A percentile compares a stretch with the other conserved stretches of the same genome.
phyloP scores from a whole-genome alignment of 2,329 filamentous ascomycete genomes.

The Cercospora sojina region DNA sequence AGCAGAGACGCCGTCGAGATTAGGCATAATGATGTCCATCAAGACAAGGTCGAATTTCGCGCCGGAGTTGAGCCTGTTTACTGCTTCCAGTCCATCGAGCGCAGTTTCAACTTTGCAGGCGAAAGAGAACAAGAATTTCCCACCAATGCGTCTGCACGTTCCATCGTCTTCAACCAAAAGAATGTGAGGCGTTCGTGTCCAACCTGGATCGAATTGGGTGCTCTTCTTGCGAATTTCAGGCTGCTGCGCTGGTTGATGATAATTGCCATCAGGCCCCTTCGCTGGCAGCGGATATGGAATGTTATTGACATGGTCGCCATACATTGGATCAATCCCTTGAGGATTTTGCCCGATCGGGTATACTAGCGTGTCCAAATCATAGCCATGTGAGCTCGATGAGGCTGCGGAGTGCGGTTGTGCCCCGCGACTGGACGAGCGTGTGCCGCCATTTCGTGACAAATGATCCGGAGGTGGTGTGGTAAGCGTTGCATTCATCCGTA shows the following conservation, averaged over 20 bases:
- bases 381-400: slow-evolving; percentile 54
- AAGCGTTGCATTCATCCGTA: slow-evolving; percentile 55
- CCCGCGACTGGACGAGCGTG: slow-evolving; percentile 47
- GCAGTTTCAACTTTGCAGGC: slow-evolving; percentile 63
- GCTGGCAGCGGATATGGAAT: slow-evolving; percentile 81
- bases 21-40: slow-evolving; percentile 84
- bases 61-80: slow-evolving; percentile 73
- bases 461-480: slow-evolving; percentile 59
- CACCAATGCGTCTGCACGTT: slow-evolving; percentile 65
- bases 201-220: slow-evolving; percentile 61
- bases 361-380: slow-evolving; percentile 69
- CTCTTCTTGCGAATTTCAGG: slow-evolving; percentile 61
- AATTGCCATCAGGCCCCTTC: slow-evolving; percentile 54
- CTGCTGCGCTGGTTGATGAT: slow-evolving; percentile 44
- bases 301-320: slow-evolving; percentile 89
- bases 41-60: slow-evolving; percentile 62
- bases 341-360: slow-evolving; percentile 82
- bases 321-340: slow-evolving; percentile 91
- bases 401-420: slow-evolving; percentile 46
- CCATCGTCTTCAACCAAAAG: slow-evolving; percentile 83
- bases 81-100: slow-evolving; percentile 86
- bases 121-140: slow-evolving; percentile 66
- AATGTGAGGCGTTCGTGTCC: slow-evolving; percentile 71
- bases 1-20: slow-evolving; percentile 89
- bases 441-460: slow-evolving; percentile 34